A percentile compares a stretch with the other conserved stretches of the same genome.
phyloP scores from a whole-genome alignment of 2,329 filamentous ascomycete genomes.

The Plectosphaerella plurivora region DNA sequence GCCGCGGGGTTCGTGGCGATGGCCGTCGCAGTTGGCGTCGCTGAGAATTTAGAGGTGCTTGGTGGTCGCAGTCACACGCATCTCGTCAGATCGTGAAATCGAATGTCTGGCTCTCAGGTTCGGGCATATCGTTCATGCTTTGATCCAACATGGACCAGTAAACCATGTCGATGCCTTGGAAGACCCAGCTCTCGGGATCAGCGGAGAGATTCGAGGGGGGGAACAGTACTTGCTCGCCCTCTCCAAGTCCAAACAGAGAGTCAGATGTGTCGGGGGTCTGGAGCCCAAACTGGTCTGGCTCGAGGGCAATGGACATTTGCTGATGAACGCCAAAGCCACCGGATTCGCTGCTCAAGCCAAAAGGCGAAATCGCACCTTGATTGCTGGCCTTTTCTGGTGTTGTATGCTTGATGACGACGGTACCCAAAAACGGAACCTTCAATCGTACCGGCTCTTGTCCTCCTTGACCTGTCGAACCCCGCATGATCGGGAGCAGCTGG shows the following conservation, averaged over 20 bases:
- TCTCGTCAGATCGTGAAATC: no score
- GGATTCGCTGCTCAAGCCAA: not conserved
- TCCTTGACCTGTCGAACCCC: constrained; percentile 13
- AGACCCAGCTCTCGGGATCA: constrained; percentile 32
- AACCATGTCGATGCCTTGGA: constrained; percentile 33
- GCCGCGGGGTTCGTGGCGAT: no score
- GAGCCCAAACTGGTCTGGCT: not conserved
- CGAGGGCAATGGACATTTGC: constrained; percentile 8
- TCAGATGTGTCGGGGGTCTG: constrained; percentile 1
- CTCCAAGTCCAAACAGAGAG: not conserved
- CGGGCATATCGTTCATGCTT: not conserved
- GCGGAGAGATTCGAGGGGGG: constrained; percentile 20
- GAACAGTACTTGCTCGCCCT: constrained; percentile 14
- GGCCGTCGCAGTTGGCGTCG: no score
- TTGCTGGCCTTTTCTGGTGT: not conserved
- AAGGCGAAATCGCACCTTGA: not conserved
- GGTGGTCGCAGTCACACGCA: no score
- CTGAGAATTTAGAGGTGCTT: no score
- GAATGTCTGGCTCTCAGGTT: no score
- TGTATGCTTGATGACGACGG: constrained; percentile 32
- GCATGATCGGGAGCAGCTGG: constrained; percentile 36
- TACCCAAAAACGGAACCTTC: constrained; percentile 41
- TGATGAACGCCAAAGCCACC: constrained; percentile 5
- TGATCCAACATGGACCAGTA: constrained; percentile 20
- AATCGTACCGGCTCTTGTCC: constrained; percentile 25